These are phyloP conservation scores for Akanthomyces muscarius DNA, from an alignment of 2,329 filamentous ascomycete genomes.

Conservation along the genomic window DNA sequence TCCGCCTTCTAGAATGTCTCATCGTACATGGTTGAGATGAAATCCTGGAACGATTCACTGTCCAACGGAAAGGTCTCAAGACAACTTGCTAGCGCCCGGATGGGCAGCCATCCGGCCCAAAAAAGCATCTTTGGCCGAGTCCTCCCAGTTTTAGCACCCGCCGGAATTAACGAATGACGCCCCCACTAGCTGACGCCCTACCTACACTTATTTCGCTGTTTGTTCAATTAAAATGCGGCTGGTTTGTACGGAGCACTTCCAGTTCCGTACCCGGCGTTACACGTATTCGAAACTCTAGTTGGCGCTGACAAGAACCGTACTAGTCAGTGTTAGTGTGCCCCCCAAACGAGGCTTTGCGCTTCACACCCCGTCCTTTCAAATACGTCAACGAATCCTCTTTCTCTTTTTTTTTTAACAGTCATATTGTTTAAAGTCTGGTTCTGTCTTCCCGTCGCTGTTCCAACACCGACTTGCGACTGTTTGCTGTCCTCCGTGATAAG, in stretches of 20 bases:
- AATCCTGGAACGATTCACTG: too few species aligned
- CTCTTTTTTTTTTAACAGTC: neutral
- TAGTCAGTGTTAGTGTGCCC: neutral
- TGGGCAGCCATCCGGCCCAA: neutral
- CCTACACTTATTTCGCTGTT: neutral
- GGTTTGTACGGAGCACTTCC: neutral
- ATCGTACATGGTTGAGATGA: neutral
- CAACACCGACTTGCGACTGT: neutral
- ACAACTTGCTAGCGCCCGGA: slow-evolving; percentile 2
- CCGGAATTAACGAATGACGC: neutral
- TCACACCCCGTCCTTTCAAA: neutral
- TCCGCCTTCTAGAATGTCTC: slow-evolving; percentile 8
- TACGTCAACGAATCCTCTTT: neutral
- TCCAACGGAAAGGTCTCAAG: neutral
- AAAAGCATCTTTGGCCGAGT: too few species aligned
- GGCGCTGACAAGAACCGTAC: slow-evolving; percentile 4
- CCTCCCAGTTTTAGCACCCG: neutral
- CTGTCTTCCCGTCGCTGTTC: neutral
- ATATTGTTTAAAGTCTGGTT: neutral
- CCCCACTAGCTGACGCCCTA: slow-evolving; percentile 1
- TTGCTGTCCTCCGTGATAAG: neutral
- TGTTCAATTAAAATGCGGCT: neutral
- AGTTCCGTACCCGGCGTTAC: neutral
- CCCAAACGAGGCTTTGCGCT: neutral
- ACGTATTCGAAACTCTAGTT: neutral